Evolutionary conservation across 176 grass and related monocot species (phyloP), one percentile per base, ranked within the genome.

Genomic region (Chrysopogon serrulatus): DNA sequence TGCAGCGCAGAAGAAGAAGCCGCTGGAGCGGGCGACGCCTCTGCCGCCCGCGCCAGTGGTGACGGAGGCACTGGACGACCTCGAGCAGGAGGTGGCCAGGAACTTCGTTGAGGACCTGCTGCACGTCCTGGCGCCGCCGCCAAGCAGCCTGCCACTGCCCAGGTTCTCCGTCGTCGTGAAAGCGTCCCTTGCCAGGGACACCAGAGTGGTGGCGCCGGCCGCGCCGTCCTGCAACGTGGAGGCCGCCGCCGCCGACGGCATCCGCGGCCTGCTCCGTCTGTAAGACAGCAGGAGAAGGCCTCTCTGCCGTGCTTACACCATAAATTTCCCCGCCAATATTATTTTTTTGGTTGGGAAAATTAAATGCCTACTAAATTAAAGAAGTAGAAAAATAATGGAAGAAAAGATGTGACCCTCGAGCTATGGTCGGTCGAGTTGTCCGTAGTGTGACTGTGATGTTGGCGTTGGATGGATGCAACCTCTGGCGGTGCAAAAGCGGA

Each of bases 61-160:
- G 84, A 21, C 51, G 34, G 89, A 62, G 40, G 89, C 89, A 27
- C 68, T 90, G 33, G 85, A 90, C 62, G 89, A 90, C 75, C 89
- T 90, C 62, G 89, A 90, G 84, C 84, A 75, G 68, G 89, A 87
- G 75, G 26, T 90, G 27, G 85, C 89, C 31, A 23, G 76, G 75
- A 84, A 57, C 85, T 85, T 81, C 65, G 77, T 85, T 2, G 62
- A 88, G 78, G 86, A 91, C 72, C 81, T 88, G 56, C 82, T 91
- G 13, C 86, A 91, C 86, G 56, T 59, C n/a, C 84, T 93, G 33
- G 81, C 88, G 39, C 91, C 91, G 62, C 87, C 88, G 60, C 91
- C 91, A 4, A 93, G 88, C 74, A 93, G 91, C 85, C 88, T 93
- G 66, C 91, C 91, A 31, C 77, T 93, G 71, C 91, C 91, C 8